These are phyloP conservation scores for Amesomyces nigricolor DNA, from an alignment of 2,329 filamentous ascomycete species.

Conservation along the genomic window DNA sequence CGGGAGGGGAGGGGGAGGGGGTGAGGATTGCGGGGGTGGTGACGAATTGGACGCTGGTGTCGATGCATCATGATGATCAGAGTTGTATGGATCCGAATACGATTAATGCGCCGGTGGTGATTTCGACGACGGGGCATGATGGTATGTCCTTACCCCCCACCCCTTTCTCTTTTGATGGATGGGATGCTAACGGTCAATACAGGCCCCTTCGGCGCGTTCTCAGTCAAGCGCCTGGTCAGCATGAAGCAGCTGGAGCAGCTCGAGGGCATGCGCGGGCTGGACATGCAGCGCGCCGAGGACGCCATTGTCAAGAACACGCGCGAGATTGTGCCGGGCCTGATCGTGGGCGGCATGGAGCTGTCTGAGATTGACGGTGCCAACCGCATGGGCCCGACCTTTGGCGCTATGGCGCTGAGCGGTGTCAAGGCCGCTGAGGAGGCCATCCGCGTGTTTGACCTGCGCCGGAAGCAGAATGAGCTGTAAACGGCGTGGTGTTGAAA, in stretches of 20 bases:
- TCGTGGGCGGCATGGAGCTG: slow-evolving; percentile 93
- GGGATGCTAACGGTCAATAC: neutral
- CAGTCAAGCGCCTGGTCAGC: slow-evolving; percentile 81
- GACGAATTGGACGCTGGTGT: slow-evolving; percentile 91
- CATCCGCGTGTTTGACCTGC: slow-evolving; percentile 67
- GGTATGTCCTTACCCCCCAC: slow-evolving; percentile 35
- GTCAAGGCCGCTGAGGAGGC: slow-evolving; percentile 90
- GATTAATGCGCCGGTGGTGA: slow-evolving; percentile 84
- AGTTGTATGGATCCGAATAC: slow-evolving; percentile 97
- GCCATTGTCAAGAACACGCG: slow-evolving; percentile 89
- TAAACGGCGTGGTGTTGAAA: neutral
- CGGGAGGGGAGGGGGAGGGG: slow-evolving; percentile 40
- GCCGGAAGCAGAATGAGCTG: slow-evolving; percentile 66
- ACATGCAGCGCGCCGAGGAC: slow-evolving; percentile 89
- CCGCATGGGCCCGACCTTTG: slow-evolving; percentile 86
- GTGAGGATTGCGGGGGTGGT: slow-evolving; percentile 82
- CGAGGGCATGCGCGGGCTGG: slow-evolving; percentile 85
- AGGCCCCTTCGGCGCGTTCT: slow-evolving; percentile 81
- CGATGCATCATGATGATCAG: slow-evolving; percentile 82
- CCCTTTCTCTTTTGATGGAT: neutral
- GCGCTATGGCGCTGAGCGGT: slow-evolving; percentile 80
- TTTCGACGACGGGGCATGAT: slow-evolving; percentile 88
- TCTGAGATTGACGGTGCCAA: slow-evolving; percentile 87
- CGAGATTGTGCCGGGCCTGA: slow-evolving; percentile 79
- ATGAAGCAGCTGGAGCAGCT: slow-evolving; percentile 80